phyloP scores from a whole-genome alignment of 2,329 filamentous ascomycete genomes.

The Cladophialophora yegresii region DNA sequence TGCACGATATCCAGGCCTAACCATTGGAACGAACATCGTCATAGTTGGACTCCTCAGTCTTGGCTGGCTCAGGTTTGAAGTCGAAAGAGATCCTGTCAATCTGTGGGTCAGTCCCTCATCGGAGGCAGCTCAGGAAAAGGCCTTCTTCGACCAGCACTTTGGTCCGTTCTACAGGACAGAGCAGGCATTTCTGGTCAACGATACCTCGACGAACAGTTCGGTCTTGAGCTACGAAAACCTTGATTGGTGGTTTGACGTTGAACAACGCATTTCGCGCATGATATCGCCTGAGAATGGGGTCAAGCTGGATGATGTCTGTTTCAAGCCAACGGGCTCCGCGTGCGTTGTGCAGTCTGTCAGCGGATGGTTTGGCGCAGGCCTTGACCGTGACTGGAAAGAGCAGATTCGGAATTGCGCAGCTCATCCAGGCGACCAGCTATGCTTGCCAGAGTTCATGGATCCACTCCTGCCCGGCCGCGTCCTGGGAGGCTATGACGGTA shows the following conservation, averaged over 20 bases:
- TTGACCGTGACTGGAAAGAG: slow-evolving; percentile 69
- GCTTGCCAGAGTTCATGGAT: slow-evolving; percentile 84
- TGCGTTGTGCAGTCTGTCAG: slow-evolving; percentile 94
- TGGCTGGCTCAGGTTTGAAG: slow-evolving; percentile 84
- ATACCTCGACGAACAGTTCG: slow-evolving; percentile 63
- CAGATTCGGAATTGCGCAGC: slow-evolving; percentile 72
- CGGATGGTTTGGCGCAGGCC: slow-evolving; percentile 75
- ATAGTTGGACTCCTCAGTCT: slow-evolving; percentile 77
- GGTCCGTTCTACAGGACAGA: slow-evolving; percentile 94
- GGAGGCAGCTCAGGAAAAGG: slow-evolving; percentile 85
- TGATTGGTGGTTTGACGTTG: slow-evolving; percentile 90
- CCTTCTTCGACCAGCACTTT: slow-evolving; percentile 89
- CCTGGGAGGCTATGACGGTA: slow-evolving; percentile 73
- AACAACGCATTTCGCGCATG: slow-evolving; percentile 71
- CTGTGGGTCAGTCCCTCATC: slow-evolving; percentile 97
- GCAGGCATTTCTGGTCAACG: slow-evolving; percentile 91
- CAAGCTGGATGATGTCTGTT: slow-evolving; percentile 81
- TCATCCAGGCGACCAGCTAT: slow-evolving; percentile 70
- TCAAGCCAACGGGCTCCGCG: slow-evolving; percentile 84
- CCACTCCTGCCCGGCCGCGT: slow-evolving; percentile 84
- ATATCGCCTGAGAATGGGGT: slow-evolving; percentile 69
- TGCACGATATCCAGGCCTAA: slow-evolving; percentile 80
- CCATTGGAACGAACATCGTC: slow-evolving; percentile 73
- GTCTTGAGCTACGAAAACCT: slow-evolving; percentile 88
- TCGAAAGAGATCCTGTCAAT: slow-evolving; percentile 86